Base-by-base conservation (phyloP, 1,284 basidiomycete species). In the Cryptococcus sp. region DNA sequence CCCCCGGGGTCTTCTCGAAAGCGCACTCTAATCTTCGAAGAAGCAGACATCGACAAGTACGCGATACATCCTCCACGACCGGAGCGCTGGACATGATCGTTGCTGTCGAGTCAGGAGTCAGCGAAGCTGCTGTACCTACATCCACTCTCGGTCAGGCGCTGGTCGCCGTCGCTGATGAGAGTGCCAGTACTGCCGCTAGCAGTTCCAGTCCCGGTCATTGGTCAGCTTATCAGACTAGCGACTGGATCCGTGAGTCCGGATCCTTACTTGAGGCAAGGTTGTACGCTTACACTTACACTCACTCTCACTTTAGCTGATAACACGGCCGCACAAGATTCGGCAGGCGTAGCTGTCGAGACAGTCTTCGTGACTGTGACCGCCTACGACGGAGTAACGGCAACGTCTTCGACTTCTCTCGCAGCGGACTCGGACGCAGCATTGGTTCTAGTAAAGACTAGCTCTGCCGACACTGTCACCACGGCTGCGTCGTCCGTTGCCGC, bases 241-340 rank as follows among this genome's bases (percentile, higher is more conserved):
- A 50, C 3, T 63, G 58, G 57, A 52, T 59, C 37, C 46, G 60
- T 62, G 29, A 45, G 60, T 62, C 40, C 17, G 40, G 5, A 5
- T 17, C 17, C 16, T 19, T 13, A n/a, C n/a, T n/a, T n/a, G n/a
- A n/a, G n/a, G n/a, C n/a, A n/a, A n/a, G n/a, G n/a, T n/a, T n/a
- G n/a, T n/a, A n/a, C n/a, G n/a, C n/a, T n/a, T n/a, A n/a, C n/a
- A n/a, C 39, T 15, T n/a, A 11, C n/a, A 19, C 20, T 34, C 1
- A 29, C 23, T 5, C 17, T 20, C 50, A 3, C 11, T 41, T 23
- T 26, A 22, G 45, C 44, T 40, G 25, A n/a, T 16, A 16, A 52
- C 2, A 29, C 45, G n/a, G 17, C 47, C 20, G 29, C 19, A 6
- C 41, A 44, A 44, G 41, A 44, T 16, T n/a, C 41, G n/a, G 41